Conservation (phyloP, 345 rosid species). For the Lepidium aucheri region DNA sequence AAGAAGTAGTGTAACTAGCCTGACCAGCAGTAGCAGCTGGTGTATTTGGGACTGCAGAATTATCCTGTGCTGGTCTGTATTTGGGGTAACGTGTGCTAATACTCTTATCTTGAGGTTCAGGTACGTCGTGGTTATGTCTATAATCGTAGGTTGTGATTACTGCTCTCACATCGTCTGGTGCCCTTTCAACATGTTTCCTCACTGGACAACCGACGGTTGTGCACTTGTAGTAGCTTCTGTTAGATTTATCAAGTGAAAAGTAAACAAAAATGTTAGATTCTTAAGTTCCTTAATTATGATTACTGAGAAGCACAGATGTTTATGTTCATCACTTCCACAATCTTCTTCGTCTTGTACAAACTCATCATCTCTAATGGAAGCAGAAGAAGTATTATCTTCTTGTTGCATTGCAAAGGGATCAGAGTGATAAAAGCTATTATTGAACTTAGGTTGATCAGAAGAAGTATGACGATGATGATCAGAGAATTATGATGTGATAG, state of each 20-base stretch:
- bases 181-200: constrained; percentile 91
- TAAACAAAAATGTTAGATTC: background rate
- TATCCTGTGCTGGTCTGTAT: constrained; percentile 34
- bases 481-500: too few species aligned
- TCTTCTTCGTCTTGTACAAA: constrained; percentile 63
- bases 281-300: background rate
- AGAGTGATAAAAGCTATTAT: constrained; percentile 25
- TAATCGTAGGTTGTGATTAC: constrained; percentile 94
- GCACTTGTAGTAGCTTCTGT: constrained; percentile 97
- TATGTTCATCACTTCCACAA: constrained; percentile 46
- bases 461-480: constrained; percentile 17
- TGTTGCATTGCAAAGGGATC: constrained; percentile 48
- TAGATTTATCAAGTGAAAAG: background rate
- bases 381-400: constrained; percentile 64
- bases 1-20: constrained; percentile 74
- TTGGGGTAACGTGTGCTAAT: constrained; percentile 69
- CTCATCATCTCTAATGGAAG: constrained; percentile 65
- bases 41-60: constrained; percentile 44
- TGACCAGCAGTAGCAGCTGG: constrained; percentile 66
- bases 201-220: constrained; percentile 80
- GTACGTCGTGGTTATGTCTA: constrained; percentile 91
- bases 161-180: constrained; percentile 71
- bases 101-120: constrained; percentile 87
- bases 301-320: background rate
- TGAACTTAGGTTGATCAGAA: constrained; percentile 19